A percentile compares a stretch with the other conserved stretches of the same genome.
Conservation (phyloP, 805 yeast genomes). For the Pichia exigua region DNA sequence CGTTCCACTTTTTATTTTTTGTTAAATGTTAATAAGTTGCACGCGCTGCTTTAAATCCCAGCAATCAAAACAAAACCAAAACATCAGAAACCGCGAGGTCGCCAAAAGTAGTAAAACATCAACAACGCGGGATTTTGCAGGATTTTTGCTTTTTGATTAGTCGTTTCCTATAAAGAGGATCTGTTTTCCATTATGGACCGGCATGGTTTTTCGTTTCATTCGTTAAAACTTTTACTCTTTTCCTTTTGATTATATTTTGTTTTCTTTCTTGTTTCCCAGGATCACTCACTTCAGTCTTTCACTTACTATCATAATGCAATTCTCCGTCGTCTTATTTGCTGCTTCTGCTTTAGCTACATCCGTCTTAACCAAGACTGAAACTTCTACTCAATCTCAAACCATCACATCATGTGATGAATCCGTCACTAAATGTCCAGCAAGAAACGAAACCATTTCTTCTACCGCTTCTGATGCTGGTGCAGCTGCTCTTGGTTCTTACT, state of each 20-base stretch:
- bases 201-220: too few species aligned
- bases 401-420: constrained; percentile 31
- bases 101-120: background rate
- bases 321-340: constrained; percentile 29
- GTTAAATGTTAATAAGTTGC: too few species aligned
- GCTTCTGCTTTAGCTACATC: constrained; percentile 29
- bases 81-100: background rate
- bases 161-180: background rate
- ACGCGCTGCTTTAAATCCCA: too few species aligned
- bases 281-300: constrained; percentile 14
- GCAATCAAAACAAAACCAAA: too few species aligned
- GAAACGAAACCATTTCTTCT: constrained; percentile 23
- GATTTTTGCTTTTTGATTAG: background rate
- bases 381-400: constrained; percentile 31
- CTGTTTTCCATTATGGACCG: background rate
- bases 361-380: constrained; percentile 19
- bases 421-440: constrained; percentile 28
- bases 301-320: constrained; percentile 33
- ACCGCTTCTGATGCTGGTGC: constrained; percentile 2
- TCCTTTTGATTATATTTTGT: background rate
- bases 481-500: constrained; percentile 18
- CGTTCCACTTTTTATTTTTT: too few species aligned
- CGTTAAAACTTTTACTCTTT: background rate
- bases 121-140: background rate
- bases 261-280: background rate